These are phyloP conservation scores for Solanum lycopersicoides DNA, from an alignment of 257 asterid species.

Conservation along the genomic window DNA sequence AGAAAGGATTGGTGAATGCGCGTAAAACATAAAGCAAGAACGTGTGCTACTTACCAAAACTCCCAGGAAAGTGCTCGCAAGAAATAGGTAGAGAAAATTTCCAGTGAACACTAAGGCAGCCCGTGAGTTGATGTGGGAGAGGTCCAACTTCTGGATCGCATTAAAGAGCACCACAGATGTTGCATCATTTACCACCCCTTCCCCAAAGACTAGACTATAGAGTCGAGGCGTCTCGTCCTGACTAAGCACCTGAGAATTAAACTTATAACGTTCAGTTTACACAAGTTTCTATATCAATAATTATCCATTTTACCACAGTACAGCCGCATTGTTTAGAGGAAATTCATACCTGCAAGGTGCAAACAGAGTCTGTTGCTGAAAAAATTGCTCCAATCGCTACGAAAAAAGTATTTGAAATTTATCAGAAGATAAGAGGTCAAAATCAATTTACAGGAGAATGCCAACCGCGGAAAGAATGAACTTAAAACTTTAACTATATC, in stretches of 20 bases:
- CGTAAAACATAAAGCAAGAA: neutral
- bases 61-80: slow-evolving; percentile 60
- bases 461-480: neutral
- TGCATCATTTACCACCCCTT: slow-evolving; percentile 87
- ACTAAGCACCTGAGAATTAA: slow-evolving; percentile 49
- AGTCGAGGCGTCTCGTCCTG: slow-evolving; percentile 72
- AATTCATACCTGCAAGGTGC: slow-evolving; percentile 63
- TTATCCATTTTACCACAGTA: neutral
- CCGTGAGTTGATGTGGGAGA: slow-evolving; percentile 23
- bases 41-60: slow-evolving; percentile 30
- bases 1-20: neutral
- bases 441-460: neutral
- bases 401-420: neutral
- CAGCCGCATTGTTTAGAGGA: neutral
- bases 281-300: neutral
- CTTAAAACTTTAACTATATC: neutral
- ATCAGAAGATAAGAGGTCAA: neutral
- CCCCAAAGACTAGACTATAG: slow-evolving; percentile 72
- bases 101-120: slow-evolving; percentile 33
- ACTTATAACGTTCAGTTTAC: neutral
- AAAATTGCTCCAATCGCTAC: slow-evolving; percentile 78
- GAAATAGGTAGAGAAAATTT: slow-evolving; percentile 41
- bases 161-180: slow-evolving; percentile 71
- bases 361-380: slow-evolving; percentile 82
- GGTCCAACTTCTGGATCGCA: slow-evolving; percentile 66